Evolutionary conservation across 106 monocot genomes (phyloP).

Genomic region (Dendrobium huoshanense): DNA sequence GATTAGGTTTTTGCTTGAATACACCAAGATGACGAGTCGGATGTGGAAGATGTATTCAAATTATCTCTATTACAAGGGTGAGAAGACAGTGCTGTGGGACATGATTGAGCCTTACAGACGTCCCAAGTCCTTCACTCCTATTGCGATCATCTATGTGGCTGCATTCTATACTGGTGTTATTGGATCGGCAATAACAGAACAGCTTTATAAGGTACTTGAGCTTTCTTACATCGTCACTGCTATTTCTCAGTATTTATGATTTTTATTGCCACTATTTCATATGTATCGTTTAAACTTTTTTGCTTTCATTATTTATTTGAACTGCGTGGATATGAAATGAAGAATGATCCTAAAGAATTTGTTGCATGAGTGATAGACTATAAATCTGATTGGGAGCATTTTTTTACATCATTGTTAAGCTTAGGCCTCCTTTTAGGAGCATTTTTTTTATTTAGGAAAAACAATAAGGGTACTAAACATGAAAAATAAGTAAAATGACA

Average conservation of each 20-base stretch:
- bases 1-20: background rate
- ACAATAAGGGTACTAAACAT: too few species aligned
- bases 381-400: background rate
- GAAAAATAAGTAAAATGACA: too few species aligned
- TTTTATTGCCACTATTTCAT: background rate
- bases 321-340: background rate
- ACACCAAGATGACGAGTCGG: constrained; percentile 35
- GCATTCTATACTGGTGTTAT: constrained; percentile 80
- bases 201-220: constrained; percentile 55
- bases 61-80: constrained; percentile 43
- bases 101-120: constrained; percentile 67
- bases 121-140: constrained; percentile 56
- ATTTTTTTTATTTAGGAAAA: too few species aligned
- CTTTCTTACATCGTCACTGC: background rate
- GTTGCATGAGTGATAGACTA: background rate
- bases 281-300: background rate
- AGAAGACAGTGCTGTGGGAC: constrained; percentile 77
- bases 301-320: background rate
- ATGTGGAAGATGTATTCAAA: constrained; percentile 68
- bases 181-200: constrained; percentile 65
- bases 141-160: constrained; percentile 46
- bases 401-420: background rate
- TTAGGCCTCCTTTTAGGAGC: background rate
- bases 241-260: background rate
- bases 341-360: background rate